Base-by-base conservation (phyloP, 345 rosid species). In the Eutrema yunnanense region DNA sequence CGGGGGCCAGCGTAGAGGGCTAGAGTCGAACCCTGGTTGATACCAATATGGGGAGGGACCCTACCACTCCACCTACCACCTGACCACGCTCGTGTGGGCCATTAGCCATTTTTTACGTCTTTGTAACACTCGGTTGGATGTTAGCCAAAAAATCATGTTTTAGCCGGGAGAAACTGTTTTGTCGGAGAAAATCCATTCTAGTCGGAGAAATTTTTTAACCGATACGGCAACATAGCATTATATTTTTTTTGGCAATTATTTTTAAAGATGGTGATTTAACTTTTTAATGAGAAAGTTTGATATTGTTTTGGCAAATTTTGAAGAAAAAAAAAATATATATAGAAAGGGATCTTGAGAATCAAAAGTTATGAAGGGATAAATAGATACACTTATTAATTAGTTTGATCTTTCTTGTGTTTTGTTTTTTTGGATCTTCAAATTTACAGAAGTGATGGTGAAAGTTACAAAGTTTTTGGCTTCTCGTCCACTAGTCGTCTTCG, bases 321-420 rank as follows among this genome's bases (percentile, higher is more conserved):
- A 16, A 41, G 19, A 55, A 43, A 36, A 0, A 22, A 1, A 22
- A 41, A 67, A 42, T 51, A 67, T 22, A 41, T 74, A 42, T 59
- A 67, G 68, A 67, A 74, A 67, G 27, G 41, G 40, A 60, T 67
- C 49, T 33, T 46, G 14, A 55, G 57, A 46, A 54, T 73, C 63
- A 34, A 32, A 56, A 47, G 32, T 26, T 34, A 27, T 13, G 43
- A 73, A 53, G 46, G 38, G 65, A 29, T 54, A 55, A 46, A 27
- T 42, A 64, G 41, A 47, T 54, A 56, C 14, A 65, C 34, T 37
- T 47, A 63, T 37, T n/a, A 64, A 54, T 40, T 64, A 26, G 8
- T 41, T 62, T 53, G 13, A 50, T 72, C 38, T 50, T 61, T 4
- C 34, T 32, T 59, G 19, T 30, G 26, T 30, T 34, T 64, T 64